Evolutionary conservation across 192 early-diverging fungal species (phyloP).

Genomic region (Pilaira anomala): DNA sequence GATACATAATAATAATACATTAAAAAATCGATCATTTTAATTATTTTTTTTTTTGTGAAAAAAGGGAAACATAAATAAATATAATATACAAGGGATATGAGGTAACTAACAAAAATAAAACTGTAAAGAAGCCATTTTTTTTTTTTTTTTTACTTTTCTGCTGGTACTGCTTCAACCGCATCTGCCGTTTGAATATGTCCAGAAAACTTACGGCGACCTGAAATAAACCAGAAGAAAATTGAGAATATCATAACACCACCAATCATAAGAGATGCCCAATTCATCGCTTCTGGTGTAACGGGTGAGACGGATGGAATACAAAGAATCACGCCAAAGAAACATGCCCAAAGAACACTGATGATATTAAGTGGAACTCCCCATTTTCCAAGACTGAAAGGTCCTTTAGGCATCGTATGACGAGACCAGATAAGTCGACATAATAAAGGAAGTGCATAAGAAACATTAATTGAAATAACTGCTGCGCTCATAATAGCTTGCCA

Average conservation of each 20-base stretch:
- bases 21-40: no score
- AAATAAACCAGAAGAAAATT: conserved; percentile 43
- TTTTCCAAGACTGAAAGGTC: conserved; percentile 42
- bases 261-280: conserved; percentile 44
- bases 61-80: no score
- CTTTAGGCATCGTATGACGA: conserved; percentile 36
- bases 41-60: no score
- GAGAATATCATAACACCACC: conserved; percentile 31
- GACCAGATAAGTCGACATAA: conserved; percentile 42
- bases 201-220: conserved; percentile 40
- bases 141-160: no score
- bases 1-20: no score
- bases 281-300: conserved; percentile 40
- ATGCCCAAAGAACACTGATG: conserved; percentile 41
- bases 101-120: no score
- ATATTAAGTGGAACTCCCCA: conserved; percentile 35
- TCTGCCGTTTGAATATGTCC: conserved; percentile 33
- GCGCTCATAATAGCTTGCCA: conserved; percentile 46
- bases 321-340: conserved; percentile 42
- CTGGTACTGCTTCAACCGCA: no score
- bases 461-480: conserved; percentile 42
- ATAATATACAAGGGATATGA: no score
- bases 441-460: conserved; percentile 46
- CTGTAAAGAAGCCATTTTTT: no score
- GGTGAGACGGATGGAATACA: conserved; percentile 35